These are phyloP conservation scores for Medicago lupulina DNA, from an alignment of 306 rosid species.

Conservation along the genomic window DNA sequence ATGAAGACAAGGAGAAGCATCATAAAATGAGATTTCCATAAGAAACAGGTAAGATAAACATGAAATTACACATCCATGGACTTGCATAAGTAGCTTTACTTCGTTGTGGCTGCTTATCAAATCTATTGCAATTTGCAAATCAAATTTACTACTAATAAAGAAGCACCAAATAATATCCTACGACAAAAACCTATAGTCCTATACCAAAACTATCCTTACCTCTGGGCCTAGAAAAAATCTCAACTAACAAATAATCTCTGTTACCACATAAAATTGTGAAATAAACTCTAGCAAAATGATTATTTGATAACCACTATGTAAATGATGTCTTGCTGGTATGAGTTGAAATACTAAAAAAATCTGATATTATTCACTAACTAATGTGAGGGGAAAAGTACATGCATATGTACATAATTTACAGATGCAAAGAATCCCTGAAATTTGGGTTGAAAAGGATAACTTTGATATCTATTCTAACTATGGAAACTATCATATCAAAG, in stretches of 20 bases:
- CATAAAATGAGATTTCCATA: conserved; percentile 23
- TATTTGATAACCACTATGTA: conserved; percentile 5
- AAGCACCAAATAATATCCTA: conserved; percentile 13
- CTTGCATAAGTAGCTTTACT: conserved; percentile 4
- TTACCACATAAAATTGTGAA: conserved; percentile 13
- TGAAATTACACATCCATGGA: conserved; percentile 13
- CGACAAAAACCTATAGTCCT: not conserved
- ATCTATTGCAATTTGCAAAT: conserved; percentile 30
- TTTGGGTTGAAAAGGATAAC: conserved; percentile 9
- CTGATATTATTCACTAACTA: not conserved
- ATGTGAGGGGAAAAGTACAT: not conserved
- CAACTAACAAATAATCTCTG: conserved; percentile 23
- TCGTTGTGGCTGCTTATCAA: conserved; percentile 1
- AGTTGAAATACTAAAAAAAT: conserved; percentile 5
- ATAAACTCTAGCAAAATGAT: conserved; percentile 23
- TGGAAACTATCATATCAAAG: not conserved
- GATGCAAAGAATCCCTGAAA: not conserved
- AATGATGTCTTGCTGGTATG: conserved; percentile 22
- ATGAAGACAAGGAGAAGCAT: conserved; percentile 34
- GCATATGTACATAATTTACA: not conserved
- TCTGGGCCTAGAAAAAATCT: conserved; percentile 8
- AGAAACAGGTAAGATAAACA: conserved; percentile 19
- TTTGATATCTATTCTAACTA: not conserved
- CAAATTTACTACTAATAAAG: not conserved
- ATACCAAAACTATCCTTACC: conserved; percentile 22